These are phyloP conservation scores for Puccinia horiana DNA, from an alignment of 1,284 basidiomycete genomes.

Conservation along the genomic window DNA sequence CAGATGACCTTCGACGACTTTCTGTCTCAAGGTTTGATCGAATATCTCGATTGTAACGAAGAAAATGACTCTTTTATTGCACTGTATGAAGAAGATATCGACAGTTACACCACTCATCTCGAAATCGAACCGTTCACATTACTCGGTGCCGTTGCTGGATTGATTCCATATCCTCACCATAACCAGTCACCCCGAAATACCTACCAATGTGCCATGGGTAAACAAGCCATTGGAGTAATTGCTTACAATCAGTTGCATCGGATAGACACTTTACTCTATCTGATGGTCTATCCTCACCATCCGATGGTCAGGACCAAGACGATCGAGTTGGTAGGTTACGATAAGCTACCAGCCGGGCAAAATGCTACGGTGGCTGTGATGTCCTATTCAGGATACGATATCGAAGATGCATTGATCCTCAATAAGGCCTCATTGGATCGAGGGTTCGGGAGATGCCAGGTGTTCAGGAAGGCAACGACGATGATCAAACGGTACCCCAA, in stretches of 20 bases:
- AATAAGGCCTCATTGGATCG: slow-evolving; percentile 96
- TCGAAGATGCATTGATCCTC: slow-evolving; percentile 95
- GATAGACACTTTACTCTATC: slow-evolving; percentile 97
- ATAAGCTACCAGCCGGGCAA: slow-evolving; percentile 93
- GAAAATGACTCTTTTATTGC: slow-evolving; percentile 98
- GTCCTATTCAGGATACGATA: slow-evolving; percentile 99
- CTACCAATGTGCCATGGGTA: slow-evolving; percentile 99
- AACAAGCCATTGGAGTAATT: slow-evolving; percentile 99
- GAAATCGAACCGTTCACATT: slow-evolving; percentile 99
- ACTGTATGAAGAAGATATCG: slow-evolving; percentile 86
- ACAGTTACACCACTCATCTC: slow-evolving; percentile 81
- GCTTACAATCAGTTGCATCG: slow-evolving; percentile 97
- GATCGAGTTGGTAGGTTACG: slow-evolving; percentile 94
- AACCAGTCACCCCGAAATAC: slow-evolving; percentile 99
- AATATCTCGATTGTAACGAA: slow-evolving; percentile 99
- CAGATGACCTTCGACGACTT: slow-evolving; percentile 90
- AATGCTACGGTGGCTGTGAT: slow-evolving; percentile 99
- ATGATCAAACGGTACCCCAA: slow-evolving; percentile 95
- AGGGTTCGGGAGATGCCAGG: slow-evolving; percentile 96
- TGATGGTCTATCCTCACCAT: slow-evolving; percentile 98
- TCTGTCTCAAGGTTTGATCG: slow-evolving; percentile 88
- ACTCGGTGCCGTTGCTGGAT: slow-evolving; percentile 92
- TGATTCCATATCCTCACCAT: slow-evolving; percentile 99
- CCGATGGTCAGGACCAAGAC: slow-evolving; percentile 99
- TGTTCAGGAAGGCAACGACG: slow-evolving; percentile 90